Evolutionary conservation across 371 early-diverging fungal species (phyloP).

Genomic region (Circinella umbellata): DNA sequence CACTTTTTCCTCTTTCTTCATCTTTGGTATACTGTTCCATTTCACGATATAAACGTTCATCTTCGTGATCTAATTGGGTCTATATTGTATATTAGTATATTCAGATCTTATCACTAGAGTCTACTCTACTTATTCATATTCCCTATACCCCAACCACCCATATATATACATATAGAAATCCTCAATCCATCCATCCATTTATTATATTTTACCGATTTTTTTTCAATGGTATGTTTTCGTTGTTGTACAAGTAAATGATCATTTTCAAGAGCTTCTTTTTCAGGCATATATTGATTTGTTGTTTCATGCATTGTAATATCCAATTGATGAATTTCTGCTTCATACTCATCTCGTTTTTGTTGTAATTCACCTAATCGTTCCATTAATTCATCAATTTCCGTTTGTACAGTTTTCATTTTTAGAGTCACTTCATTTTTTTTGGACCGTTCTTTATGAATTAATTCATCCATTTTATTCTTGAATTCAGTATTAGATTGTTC

Average conservation of each 20-base stretch:
- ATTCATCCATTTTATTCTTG: slow-evolving; percentile 21
- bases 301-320: slow-evolving; percentile 14
- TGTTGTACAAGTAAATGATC: slow-evolving; percentile 15
- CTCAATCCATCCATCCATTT: no score
- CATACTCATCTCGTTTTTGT: slow-evolving; percentile 18
- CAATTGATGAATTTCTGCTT: slow-evolving; percentile 15
- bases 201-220: not conserved
- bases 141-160: no score
- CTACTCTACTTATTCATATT: no score
- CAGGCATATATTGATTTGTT: slow-evolving; percentile 4
- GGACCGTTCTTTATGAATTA: slow-evolving; percentile 20
- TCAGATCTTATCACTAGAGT: no score
- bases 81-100: not conserved
- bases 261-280: slow-evolving; percentile 15
- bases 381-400: slow-evolving; percentile 23
- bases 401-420: slow-evolving; percentile 16
- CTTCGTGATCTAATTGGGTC: slow-evolving; percentile 8
- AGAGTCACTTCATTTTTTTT: slow-evolving; percentile 15
- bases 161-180: no score
- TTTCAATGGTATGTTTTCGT: slow-evolving; percentile 18
- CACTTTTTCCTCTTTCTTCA: slow-evolving; percentile 9
- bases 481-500: slow-evolving; percentile 26
- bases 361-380: slow-evolving; percentile 16
- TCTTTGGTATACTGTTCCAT: slow-evolving; percentile 13
- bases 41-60: slow-evolving; percentile 13